Evolutionary conservation across 208 protist genomes (phyloP).

Genomic region (Acanthamoeba healyi): DNA sequence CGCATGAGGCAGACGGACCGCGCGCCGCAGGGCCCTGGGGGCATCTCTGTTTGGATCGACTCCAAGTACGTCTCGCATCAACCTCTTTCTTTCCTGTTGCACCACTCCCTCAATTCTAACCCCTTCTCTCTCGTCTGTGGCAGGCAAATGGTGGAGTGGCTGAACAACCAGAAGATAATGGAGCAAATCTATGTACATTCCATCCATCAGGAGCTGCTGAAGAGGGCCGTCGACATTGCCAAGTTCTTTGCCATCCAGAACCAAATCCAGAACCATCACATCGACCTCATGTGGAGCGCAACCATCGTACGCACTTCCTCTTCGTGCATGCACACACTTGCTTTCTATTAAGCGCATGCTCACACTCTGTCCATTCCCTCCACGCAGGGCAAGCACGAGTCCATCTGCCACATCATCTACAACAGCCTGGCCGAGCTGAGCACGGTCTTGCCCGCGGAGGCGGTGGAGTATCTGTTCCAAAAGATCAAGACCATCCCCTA

Average conservation of each 20-base stretch:
- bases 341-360: background rate
- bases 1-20: constrained; percentile 57
- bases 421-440: constrained; percentile 73
- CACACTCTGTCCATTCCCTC: background rate
- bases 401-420: constrained; percentile 81
- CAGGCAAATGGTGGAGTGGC: constrained; percentile 80
- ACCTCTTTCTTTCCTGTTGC: background rate
- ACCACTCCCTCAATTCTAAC: background rate
- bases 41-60: constrained; percentile 37
- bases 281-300: constrained; percentile 83
- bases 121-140: background rate
- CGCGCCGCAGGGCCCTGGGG: constrained; percentile 4
- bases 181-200: constrained; percentile 81
- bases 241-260: constrained; percentile 79
- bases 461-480: constrained; percentile 82
- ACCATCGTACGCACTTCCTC: constrained; percentile 1
- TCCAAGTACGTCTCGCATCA: background rate
- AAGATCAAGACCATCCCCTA: constrained; percentile 80
- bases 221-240: constrained; percentile 81
- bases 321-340: background rate
- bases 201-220: constrained; percentile 80
- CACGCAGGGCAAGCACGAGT: constrained; percentile 81
- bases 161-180: constrained; percentile 80
- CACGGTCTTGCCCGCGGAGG: background rate
- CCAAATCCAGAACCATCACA: constrained; percentile 77